These are phyloP conservation scores for Stagonosporopsis chrysanthemi DNA, from an alignment of 2,329 filamentous ascomycete genomes.

Conservation along the genomic window DNA sequence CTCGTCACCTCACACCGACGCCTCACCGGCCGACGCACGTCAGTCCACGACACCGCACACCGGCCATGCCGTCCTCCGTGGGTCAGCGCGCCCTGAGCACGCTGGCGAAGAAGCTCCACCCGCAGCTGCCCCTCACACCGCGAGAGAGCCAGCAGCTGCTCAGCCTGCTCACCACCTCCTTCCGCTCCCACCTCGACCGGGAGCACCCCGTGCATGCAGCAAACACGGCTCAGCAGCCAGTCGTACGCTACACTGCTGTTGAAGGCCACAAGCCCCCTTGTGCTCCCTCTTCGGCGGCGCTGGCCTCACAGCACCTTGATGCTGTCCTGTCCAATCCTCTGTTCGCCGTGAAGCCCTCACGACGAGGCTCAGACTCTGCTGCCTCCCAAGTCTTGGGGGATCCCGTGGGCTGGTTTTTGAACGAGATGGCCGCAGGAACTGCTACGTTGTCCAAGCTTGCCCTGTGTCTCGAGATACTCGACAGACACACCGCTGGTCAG, in stretches of 20 bases:
- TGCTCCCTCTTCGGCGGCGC: constrained; percentile 43
- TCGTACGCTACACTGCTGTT: background rate
- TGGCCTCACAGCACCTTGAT: constrained; percentile 57
- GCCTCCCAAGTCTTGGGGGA: constrained; percentile 42
- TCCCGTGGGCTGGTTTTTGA: constrained; percentile 52
- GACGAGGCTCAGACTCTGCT: constrained; percentile 36
- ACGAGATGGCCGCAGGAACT: constrained; percentile 48
- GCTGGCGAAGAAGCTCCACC: constrained; percentile 62
- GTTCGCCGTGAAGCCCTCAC: constrained; percentile 48
- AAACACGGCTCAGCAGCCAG: constrained; percentile 12
- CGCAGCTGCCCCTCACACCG: constrained; percentile 60
- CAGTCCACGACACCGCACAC: constrained; percentile 5
- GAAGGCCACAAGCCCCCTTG: constrained; percentile 17
- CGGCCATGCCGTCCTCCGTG: constrained; percentile 60
- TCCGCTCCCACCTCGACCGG: constrained; percentile 68
- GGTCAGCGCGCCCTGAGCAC: constrained; percentile 47
- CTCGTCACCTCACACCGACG: background rate
- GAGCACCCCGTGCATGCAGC: constrained; percentile 56
- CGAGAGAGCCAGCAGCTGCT: constrained; percentile 68
- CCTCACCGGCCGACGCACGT: background rate
- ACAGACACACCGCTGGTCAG: constrained; percentile 19
- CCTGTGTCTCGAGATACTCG: constrained; percentile 49
- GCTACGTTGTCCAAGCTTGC: constrained; percentile 50
- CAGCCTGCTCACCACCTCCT: constrained; percentile 67
- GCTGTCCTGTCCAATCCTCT: constrained; percentile 61